Evolutionary conservation across 257 asterid genomes (phyloP), one percentile per base, ranked within the genome.

Genomic region (Gentiana dahurica): DNA sequence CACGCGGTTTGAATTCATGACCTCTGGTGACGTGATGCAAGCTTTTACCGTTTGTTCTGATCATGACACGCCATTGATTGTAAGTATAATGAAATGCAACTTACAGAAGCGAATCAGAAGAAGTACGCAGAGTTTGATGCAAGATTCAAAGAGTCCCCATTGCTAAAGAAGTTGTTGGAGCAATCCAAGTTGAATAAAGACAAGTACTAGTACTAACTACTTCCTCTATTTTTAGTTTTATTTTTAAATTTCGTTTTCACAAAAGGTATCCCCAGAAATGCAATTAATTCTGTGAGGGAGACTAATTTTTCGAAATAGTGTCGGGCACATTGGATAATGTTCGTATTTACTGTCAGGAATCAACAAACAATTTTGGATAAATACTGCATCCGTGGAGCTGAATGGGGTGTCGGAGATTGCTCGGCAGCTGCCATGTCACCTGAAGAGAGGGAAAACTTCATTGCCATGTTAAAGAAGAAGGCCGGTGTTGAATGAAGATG

Each of bases 351-450:
- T 49, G 50, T 57, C 82, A 91, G 98, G 71, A 91, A 87, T 71
- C 64, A 66, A 49, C 94, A 73, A 62, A 61, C 73, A 44, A 79
- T 65, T 62, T 69, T 64, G 12, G 96, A 91, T 74, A 87, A 91
- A 60, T 91, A 91, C 54, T 91, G 96, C 77, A 24, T 82, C 52
- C 77, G 98, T 10, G 96, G 98, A 68, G 98, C 98, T 54, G 98
- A 87, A 60, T 91, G 96, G 98, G 98, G 98, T 49, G 86, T 91
- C 5, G 98, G 98, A 62, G 98, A 91, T 75, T 87, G 98, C 71
- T 91, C 96, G 1, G 77, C 96, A 8, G 92, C 73, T 0, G 94
- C 61, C 47, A 84, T 91, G 98, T 48, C 96, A 13, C 92, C 84
- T 0, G 89, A 87, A n/a, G 98, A 91, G 0, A 68, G 72, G 73